Conservation (phyloP, 2,329 filamentous ascomycete species). For the Rhytidhysteron rufulum region DNA sequence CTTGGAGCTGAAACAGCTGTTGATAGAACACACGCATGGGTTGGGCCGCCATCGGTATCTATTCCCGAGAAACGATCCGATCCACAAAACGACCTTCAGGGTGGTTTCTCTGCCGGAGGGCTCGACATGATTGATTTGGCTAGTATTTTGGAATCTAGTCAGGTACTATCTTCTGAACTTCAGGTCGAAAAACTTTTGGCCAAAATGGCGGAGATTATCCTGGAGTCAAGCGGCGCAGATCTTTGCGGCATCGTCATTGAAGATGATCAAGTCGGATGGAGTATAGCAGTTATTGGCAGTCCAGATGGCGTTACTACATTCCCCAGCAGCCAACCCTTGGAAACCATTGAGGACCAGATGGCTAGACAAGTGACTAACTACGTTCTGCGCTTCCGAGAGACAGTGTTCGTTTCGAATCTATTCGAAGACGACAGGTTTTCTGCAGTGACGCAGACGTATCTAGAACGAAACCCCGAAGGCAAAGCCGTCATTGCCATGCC, state of each 20-base stretch:
- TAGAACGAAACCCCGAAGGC: constrained; percentile 64
- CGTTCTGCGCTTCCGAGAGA: constrained; percentile 71
- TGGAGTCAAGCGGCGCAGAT: constrained; percentile 73
- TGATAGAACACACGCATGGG: constrained; percentile 48
- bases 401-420: constrained; percentile 70
- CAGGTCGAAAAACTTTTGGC: constrained; percentile 71
- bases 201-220: constrained; percentile 77
- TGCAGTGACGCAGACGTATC: constrained; percentile 67
- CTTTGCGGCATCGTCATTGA: constrained; percentile 71
- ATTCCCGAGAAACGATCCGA: constrained; percentile 34
- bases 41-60: constrained; percentile 39
- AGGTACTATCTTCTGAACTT: constrained; percentile 74
- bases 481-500: constrained; percentile 77
- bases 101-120: constrained; percentile 60
- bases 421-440: constrained; percentile 73
- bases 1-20: constrained; percentile 35
- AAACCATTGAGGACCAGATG: constrained; percentile 61
- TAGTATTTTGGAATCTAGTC: constrained; percentile 73
- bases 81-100: constrained; percentile 52
- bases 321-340: constrained; percentile 61
- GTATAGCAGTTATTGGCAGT: constrained; percentile 69
- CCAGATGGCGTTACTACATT: constrained; percentile 68
- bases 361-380: constrained; percentile 74
- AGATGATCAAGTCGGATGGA: constrained; percentile 64
- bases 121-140: constrained; percentile 81